phyloP scores from a whole-genome alignment of 345 rosid species.

The Gossypium raimondii region DNA sequence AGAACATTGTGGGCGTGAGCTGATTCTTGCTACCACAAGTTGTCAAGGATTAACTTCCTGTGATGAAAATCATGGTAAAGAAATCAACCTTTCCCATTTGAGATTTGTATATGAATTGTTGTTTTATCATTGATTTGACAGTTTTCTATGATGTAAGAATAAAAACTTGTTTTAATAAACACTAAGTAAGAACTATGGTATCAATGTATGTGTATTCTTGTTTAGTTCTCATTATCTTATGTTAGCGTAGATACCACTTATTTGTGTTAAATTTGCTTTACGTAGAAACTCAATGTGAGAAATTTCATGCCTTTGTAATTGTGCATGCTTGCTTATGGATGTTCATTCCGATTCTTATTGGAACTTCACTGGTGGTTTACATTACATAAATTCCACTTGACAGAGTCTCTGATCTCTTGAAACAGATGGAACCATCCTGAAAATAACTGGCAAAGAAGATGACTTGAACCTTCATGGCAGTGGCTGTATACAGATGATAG shows the following conservation, averaged over 20 bases:
- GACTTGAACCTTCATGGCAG: constrained; percentile 24
- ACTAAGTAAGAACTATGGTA: not conserved
- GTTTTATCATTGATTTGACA: not conserved
- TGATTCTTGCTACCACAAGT: not conserved
- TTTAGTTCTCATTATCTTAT: not conserved
- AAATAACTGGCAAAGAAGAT: constrained; percentile 22
- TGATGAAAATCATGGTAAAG: constrained; percentile 31
- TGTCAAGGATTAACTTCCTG: constrained; percentile 12
- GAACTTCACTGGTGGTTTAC: not conserved
- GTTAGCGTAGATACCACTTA: not conserved
- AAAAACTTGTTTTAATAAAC: not conserved
- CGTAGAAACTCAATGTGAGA: not conserved
- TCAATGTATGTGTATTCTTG: not conserved
- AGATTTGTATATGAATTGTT: not conserved
- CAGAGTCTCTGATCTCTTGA: constrained; percentile 12
- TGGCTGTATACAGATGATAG: constrained; percentile 24
- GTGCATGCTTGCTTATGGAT: not conserved
- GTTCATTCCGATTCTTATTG: not conserved
- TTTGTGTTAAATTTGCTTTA: not conserved
- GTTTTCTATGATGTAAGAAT: not conserved
- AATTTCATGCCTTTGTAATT: not conserved
- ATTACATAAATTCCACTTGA: not conserved
- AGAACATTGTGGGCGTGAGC: not conserved
- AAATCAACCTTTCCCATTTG: not conserved
- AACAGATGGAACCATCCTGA: constrained; percentile 19